Conservation (phyloP, 1,284 basidiomycete species). For the Naganishia sp. region DNA sequence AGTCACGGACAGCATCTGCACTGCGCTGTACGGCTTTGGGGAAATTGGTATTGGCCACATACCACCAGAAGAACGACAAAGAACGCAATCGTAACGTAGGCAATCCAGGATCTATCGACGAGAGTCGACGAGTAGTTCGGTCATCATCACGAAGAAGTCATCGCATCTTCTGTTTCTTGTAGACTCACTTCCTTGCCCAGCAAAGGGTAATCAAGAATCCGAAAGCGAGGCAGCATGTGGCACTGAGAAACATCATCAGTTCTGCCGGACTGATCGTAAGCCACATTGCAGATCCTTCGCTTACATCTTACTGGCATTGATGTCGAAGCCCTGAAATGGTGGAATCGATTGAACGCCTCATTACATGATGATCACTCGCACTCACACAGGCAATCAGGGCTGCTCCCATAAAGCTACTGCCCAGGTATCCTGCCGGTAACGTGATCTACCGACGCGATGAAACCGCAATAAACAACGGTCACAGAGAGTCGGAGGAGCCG, state of each 20-base stretch:
- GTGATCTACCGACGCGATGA: slow-evolving; percentile 43
- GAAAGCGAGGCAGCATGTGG: slow-evolving; percentile 73
- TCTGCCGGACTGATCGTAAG: neutral
- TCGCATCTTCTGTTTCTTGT: too few species aligned
- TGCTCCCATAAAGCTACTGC: slow-evolving; percentile 86
- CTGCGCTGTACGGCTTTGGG: neutral
- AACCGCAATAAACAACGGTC: neutral
- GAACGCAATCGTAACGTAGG: slow-evolving; percentile 51
- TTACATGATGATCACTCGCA: slow-evolving; percentile 15
- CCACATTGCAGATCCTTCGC: neutral
- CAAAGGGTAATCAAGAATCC: slow-evolving; percentile 92
- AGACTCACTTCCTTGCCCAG: slow-evolving; percentile 69
- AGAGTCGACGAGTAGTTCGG: too few species aligned
- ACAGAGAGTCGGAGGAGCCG: neutral
- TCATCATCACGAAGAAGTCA: too few species aligned
- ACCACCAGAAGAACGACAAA: slow-evolving; percentile 48
- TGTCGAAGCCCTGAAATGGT: slow-evolving; percentile 68
- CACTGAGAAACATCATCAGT: neutral
- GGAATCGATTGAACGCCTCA: neutral
- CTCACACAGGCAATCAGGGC: slow-evolving; percentile 76
- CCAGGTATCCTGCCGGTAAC: slow-evolving; percentile 84
- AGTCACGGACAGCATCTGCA: too few species aligned
- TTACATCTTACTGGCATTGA: slow-evolving; percentile 80
- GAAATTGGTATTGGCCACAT: slow-evolving; percentile 19
- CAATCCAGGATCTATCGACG: slow-evolving; percentile 57